These are phyloP conservation scores for Pestalotiopsis sp. DNA, from an alignment of 2,329 filamentous ascomycete species.

Conservation along the genomic window DNA sequence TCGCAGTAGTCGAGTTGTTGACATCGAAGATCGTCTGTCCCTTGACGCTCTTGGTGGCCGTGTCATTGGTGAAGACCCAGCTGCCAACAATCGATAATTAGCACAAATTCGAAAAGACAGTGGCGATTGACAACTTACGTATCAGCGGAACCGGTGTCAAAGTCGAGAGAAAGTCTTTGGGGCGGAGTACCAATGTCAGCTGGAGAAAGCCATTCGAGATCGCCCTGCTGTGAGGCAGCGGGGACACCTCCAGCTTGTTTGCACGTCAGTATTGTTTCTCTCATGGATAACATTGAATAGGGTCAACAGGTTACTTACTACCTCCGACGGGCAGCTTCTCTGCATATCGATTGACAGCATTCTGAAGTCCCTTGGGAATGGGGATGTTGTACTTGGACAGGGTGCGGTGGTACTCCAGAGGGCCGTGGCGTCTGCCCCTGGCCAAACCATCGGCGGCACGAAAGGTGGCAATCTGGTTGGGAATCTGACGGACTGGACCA, in stretches of 20 bases:
- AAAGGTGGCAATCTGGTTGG: background rate
- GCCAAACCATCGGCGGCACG: slow-evolving; percentile 11
- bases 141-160: slow-evolving; percentile 59
- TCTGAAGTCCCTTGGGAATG: slow-evolving; percentile 30
- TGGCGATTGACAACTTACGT: slow-evolving; percentile 57
- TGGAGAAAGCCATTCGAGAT: slow-evolving; percentile 47
- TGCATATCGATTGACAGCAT: slow-evolving; percentile 28
- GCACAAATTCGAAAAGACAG: background rate
- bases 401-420: slow-evolving; percentile 32
- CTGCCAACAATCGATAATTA: slow-evolving; percentile 30
- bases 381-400: slow-evolving; percentile 35
- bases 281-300: background rate
- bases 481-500: background rate
- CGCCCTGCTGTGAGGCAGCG: slow-evolving; percentile 40
- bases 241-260: slow-evolving; percentile 35
- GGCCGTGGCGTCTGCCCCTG: slow-evolving; percentile 20
- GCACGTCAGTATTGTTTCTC: slow-evolving; percentile 19
- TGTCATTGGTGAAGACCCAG: slow-evolving; percentile 59
- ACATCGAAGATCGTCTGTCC: slow-evolving; percentile 47
- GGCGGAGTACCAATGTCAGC: slow-evolving; percentile 50
- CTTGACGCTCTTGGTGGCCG: slow-evolving; percentile 44
- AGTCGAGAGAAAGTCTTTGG: slow-evolving; percentile 49
- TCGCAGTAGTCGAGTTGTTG: slow-evolving; percentile 46
- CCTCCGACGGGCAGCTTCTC: slow-evolving; percentile 19
- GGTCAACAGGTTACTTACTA: slow-evolving; percentile 13